Base-by-base conservation (phyloP, 139 green algal genomes). In the Haematococcus sp. region DNA sequence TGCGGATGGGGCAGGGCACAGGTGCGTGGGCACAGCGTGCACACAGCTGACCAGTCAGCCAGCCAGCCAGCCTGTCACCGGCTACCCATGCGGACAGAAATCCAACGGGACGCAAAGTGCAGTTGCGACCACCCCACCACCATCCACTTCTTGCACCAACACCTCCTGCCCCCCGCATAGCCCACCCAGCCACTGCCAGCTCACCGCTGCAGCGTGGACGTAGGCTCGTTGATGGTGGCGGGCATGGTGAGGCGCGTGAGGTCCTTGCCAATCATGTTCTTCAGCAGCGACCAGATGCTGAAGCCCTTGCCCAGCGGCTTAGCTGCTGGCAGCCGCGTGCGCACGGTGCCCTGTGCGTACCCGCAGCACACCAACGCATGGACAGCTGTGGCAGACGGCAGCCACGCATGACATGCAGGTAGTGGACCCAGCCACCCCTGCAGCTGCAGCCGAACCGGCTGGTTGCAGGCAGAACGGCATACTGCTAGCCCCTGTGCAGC, bases 161-260 rank as follows among this genome's bases (percentile, higher is more conserved):
- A 11, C 22, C 11, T 33, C 25, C 4, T 65, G 23, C 25, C 4
- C 15, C 3, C 25, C 4, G 34, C 58, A 2, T 30, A 7, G 4
- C 23, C 11, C 52, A 11, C 40, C 11, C 11, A 19, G 40, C 7
- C 40, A 19, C 7, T 28, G 13, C 33, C 40, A n/a, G n/a, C 54
- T 19, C 20, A 80, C 78, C 93, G 91, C 76, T 97, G 93, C 43
- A 97, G 83, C 27, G 90, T 85, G 44, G 84, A 92, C 49, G 95
- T 80, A 3, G 94, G 94, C 78, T 98, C 94, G 74, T 98, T 98
- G 85, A 98, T 97, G 83, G 92, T 97, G 30, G 97, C 93, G 2
- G 94, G 94, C 76, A 98, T 87, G 84, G 90, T 97, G 68, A 98
- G 86, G 52, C 84, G 82, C 7, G 88, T 89, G 22, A 96, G 81